A percentile compares a stretch with the other conserved stretches of the same genome.
Conservation (phyloP, 2,329 filamentous ascomycete genomes). For the Monosporascus sp. region DNA sequence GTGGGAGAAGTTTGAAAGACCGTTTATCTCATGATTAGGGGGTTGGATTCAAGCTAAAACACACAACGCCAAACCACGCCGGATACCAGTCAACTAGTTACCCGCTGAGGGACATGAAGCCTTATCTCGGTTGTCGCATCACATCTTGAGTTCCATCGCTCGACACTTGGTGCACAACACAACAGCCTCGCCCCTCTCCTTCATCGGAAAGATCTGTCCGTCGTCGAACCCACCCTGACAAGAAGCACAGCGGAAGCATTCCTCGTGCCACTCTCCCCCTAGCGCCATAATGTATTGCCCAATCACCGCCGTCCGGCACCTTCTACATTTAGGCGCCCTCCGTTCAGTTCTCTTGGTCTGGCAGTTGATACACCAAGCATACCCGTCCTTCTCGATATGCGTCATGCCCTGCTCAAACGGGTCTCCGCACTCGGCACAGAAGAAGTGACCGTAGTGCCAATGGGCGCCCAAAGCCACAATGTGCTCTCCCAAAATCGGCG, state of each 20-base stretch:
- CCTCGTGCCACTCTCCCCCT: slow-evolving; percentile 87
- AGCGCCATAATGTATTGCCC: slow-evolving; percentile 87
- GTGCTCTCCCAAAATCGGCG: slow-evolving; percentile 92
- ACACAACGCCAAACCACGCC: not conserved
- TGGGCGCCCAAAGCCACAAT: slow-evolving; percentile 90
- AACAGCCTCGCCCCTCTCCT: slow-evolving; percentile 43
- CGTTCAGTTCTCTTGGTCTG: slow-evolving; percentile 89
- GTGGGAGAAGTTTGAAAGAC: not conserved
- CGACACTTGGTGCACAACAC: slow-evolving; percentile 59
- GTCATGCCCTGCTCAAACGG: slow-evolving; percentile 72
- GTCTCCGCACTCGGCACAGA: slow-evolving; percentile 97
- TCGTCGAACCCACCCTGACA: slow-evolving; percentile 58
- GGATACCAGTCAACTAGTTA: not conserved
- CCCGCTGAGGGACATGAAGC: not conserved
- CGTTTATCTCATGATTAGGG: not conserved
- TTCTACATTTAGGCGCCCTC: slow-evolving; percentile 80
- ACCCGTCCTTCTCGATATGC: slow-evolving; percentile 90
- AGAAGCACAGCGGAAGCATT: slow-evolving; percentile 76
- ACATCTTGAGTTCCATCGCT: slow-evolving; percentile 53
- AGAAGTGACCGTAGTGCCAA: slow-evolving; percentile 97
- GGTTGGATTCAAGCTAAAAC: not conserved
- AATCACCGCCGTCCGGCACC: slow-evolving; percentile 77
- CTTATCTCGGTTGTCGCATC: slow-evolving; percentile 20
- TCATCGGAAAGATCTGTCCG: slow-evolving; percentile 59
- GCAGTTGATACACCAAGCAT: slow-evolving; percentile 92